Percentiles rank a stretch among this genome's conserved stretches.
These are phyloP conservation scores for Vitis rupestris DNA, from an alignment of 164 flowering plant species.

Conservation along the genomic window DNA sequence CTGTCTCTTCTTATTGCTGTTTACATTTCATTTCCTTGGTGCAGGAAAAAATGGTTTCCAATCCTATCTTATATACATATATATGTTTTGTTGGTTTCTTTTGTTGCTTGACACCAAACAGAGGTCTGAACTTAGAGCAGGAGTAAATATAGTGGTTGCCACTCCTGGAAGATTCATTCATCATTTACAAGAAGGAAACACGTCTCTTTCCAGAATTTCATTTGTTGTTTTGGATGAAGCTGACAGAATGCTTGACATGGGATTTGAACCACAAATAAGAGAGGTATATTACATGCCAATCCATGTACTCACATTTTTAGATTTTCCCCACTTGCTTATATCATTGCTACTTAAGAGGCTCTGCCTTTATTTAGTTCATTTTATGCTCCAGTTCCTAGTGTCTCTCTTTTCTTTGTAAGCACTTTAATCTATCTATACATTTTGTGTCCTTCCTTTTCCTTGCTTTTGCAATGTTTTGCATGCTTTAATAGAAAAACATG, in stretches of 20 bases:
- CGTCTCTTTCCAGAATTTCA: constrained; percentile 46
- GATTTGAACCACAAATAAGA: constrained; percentile 66
- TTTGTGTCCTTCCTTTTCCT: neutral
- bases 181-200: constrained; percentile 54
- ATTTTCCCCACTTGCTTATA: neutral
- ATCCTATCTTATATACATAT: neutral
- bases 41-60: too few species aligned
- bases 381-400: neutral
- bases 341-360: neutral
- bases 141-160: constrained; percentile 65
- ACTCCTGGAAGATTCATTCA: constrained; percentile 79
- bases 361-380: neutral
- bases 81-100: neutral
- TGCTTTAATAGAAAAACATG: neutral
- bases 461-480: neutral
- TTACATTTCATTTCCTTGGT: too few species aligned
- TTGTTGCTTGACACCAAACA: constrained; percentile 16
- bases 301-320: neutral
- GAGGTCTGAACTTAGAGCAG: constrained; percentile 41
- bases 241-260: constrained; percentile 81
- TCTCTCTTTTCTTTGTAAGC: neutral
- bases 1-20: too few species aligned
- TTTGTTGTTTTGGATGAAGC: constrained; percentile 71
- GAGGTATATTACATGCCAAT: constrained; percentile 23
- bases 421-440: neutral